Evolutionary conservation across 768 basidiomycete species (phyloP), one percentile per base, ranked within the genome.

Genomic region (Porpolomopsis calyptriformis): DNA sequence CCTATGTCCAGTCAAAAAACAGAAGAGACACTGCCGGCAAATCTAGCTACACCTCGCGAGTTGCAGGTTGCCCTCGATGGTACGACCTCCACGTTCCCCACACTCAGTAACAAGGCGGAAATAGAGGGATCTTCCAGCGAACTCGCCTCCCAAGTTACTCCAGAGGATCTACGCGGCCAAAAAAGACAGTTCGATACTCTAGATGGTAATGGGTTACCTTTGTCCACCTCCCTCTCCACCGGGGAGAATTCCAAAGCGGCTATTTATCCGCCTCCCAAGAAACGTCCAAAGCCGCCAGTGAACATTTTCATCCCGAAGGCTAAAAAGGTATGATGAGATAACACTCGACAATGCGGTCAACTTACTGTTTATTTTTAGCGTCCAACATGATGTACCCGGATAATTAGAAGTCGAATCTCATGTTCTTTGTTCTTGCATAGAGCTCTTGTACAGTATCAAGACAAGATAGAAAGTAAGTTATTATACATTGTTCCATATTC

Each of bases 261-360:
- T 18, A 23, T 39, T 31, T 23, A 23, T n/a, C n/a, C 33, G 4
- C 46, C 40, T 23, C 35, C 40, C 37, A 35, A 14, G 22, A 52
- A 52, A 29, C 50, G 50, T 8, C 47, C 37, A 23, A 48, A 48
- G 37, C 37, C 23, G 16, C 18, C 33, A 22, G 19, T 36, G 22
- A 39, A 24, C 27, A 31, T 52, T 7, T 52, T 52, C 23, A 52
- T 52, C n/a, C 46, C 46, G 9, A 47, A 47, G 27, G 5, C 37
- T 27, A 38, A 42, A 6, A 23, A 42, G 29, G 29, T 31, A 14
- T 7, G 29, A 31, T 7, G 14, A 7, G 29, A 31, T 31, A 7
- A 7, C 14, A 14, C 7, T 14, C 14, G 7, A 31, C 14, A 14
- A 7, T 31, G 7, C 14, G 29, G 29, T 7, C 7, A 31, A 7